phyloP scores from a whole-genome alignment of 306 rosid species.

The Rosa multiflora region DNA sequence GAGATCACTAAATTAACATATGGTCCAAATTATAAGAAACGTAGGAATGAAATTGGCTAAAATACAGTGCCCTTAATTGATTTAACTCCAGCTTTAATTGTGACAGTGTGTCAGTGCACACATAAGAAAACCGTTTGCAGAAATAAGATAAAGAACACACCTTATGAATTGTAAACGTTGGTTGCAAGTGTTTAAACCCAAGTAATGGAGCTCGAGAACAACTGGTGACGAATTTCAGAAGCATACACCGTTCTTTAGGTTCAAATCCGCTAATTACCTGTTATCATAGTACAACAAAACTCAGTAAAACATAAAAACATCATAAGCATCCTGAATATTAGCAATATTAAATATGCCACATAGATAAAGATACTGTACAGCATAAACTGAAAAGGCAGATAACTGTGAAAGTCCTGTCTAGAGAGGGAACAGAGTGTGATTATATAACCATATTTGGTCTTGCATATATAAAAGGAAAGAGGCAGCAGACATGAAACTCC shows the following conservation, averaged over 20 bases:
- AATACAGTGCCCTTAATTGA: neutral
- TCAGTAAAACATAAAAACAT: constrained; percentile 11
- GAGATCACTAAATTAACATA: neutral
- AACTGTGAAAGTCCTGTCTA: neutral
- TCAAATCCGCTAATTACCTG: constrained; percentile 77
- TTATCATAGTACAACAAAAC: constrained; percentile 21
- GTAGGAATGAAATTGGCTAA: neutral
- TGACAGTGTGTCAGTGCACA: constrained; percentile 6
- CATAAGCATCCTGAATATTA: neutral
- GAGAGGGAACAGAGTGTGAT: neutral
- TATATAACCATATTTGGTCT: neutral
- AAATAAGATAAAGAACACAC: constrained; percentile 39
- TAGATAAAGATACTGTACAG: neutral
- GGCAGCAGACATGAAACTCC: neutral
- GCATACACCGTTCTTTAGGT: constrained; percentile 87
- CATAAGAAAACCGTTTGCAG: neutral
- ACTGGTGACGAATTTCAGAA: constrained; percentile 94
- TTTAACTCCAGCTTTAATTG: neutral
- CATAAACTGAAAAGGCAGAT: neutral
- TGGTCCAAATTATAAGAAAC: neutral
- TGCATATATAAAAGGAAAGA: neutral
- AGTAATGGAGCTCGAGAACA: constrained; percentile 99
- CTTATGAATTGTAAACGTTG: constrained; percentile 91
- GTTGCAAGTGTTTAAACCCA: constrained; percentile 93
- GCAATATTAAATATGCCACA: neutral